These are phyloP conservation scores for Podila horticola DNA, from an alignment of 192 early-diverging fungal genomes.

Conservation along the genomic window DNA sequence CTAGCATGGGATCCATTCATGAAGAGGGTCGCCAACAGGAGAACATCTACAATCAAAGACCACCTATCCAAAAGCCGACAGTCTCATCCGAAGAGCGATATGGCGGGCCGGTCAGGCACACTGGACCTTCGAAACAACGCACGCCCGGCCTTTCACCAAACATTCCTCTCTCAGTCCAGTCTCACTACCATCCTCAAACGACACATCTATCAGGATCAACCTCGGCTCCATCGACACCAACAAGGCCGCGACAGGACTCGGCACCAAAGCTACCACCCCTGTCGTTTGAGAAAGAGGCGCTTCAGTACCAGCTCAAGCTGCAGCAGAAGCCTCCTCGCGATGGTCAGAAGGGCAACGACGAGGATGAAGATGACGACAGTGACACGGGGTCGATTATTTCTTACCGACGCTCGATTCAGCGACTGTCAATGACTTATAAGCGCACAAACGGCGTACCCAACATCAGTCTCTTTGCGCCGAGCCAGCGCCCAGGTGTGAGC, in stretches of 20 bases:
- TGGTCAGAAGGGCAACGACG: slow-evolving; percentile 6
- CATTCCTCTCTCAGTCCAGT: background rate
- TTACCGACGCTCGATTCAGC: slow-evolving; percentile 36
- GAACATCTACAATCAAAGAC: background rate
- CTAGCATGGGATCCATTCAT: background rate
- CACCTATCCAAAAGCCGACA: background rate
- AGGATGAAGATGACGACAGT: slow-evolving; percentile 34
- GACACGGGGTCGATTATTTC: slow-evolving; percentile 38
- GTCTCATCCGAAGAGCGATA: background rate
- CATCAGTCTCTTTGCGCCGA: slow-evolving; percentile 28
- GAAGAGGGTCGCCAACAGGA: background rate
- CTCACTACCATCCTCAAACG: background rate
- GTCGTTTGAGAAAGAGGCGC: slow-evolving; percentile 16
- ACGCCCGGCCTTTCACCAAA: background rate
- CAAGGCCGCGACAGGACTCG: slow-evolving; percentile 1
- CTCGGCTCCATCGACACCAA: background rate
- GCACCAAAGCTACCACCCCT: slow-evolving; percentile 20
- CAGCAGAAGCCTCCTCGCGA: slow-evolving; percentile 36
- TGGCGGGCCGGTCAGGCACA: background rate
- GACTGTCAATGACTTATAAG: slow-evolving; percentile 39
- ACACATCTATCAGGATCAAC: background rate
- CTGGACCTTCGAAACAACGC: background rate
- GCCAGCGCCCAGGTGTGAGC: slow-evolving; percentile 7
- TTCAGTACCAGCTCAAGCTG: slow-evolving; percentile 34
- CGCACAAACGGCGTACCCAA: slow-evolving; percentile 34